Base-by-base conservation (phyloP, 2,329 filamentous ascomycete species). In the Fusarium keratoplasticum region DNA sequence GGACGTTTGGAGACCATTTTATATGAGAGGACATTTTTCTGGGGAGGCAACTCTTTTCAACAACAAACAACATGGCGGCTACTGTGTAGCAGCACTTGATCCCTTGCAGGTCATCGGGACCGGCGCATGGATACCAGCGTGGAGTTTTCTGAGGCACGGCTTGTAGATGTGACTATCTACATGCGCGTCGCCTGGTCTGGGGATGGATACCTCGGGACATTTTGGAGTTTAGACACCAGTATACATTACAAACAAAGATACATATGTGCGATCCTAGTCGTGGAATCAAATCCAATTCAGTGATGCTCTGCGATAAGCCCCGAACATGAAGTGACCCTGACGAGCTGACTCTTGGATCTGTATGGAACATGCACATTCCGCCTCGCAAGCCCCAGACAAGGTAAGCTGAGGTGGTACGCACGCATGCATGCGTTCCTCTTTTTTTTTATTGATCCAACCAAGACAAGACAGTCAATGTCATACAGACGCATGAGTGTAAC, bases 1-100 rank as follows among this genome's bases (percentile, higher is more conserved):
- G 79, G 79, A 75, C 57, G 80, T 67, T 81, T 81, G 80, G 69
- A 58, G 78, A 76, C 58, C 61, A 69, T 77, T 69, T 61, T 64
- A 62, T 35, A 69, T 64, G 50, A 62, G 64, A 33, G 68, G 52
- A 58, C 11, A 55, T 71, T 69, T 70, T 71, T 71, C 58, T 70
- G 63, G 72, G 64, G 61, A 64, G 62, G 63, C 67, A 60, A 67
- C 62, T 62, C 44, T 67, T 75, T 73, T 73, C 61, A 62, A 72
- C 44, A 62, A 29, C 47, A 52, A 52, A 31, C 18, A 52, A 31
- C 18, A 20, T 20, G 47, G 47, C 65, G 62, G 70, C 72, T 76
- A 71, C 77, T 68, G 70, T 27, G 69, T 77, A 31, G 47, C 27
- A 63, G 75, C 66, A 11, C 14, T 70, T 69, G 67, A 65, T 76